Conservation (phyloP, 306 rosid species). For the Quercus gilva region DNA sequence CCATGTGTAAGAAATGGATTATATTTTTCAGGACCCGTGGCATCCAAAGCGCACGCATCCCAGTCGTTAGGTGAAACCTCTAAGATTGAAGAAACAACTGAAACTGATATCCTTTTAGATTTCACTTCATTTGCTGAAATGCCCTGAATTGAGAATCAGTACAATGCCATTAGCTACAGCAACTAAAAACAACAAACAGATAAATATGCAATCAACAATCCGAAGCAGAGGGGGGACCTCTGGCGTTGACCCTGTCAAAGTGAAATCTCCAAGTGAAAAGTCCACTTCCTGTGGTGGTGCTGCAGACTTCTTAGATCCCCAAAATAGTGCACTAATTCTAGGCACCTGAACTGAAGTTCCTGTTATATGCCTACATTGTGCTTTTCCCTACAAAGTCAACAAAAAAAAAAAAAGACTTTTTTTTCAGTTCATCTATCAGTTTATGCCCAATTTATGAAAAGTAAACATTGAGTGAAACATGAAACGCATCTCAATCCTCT, state of each 20-base stretch:
- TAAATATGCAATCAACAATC: neutral
- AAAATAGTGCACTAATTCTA: conserved; percentile 57
- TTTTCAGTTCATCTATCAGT: neutral
- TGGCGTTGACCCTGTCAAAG: conserved; percentile 36
- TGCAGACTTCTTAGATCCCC: conserved; percentile 50
- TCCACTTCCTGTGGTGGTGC: conserved; percentile 37
- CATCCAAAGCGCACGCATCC: conserved; percentile 81
- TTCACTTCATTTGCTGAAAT: conserved; percentile 27
- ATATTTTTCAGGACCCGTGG: conserved; percentile 53
- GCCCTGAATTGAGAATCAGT: conserved; percentile 29
- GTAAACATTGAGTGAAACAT: neutral
- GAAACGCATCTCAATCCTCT: neutral
- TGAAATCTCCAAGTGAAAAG: conserved; percentile 38
- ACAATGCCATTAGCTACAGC: neutral
- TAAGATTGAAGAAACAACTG: conserved; percentile 66
- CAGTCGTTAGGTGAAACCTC: conserved; percentile 67
- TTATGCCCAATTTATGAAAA: neutral
- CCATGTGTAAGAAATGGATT: conserved; percentile 84
- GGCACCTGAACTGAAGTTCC: conserved; percentile 20
- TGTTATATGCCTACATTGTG: conserved; percentile 21
- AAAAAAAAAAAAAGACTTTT: too few species aligned
- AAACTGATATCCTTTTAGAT: conserved; percentile 44
- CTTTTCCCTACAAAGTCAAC: conserved; percentile 30
- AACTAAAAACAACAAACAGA: neutral
- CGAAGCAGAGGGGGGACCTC: conserved; percentile 26